Evolutionary conservation across 225 moss, liverwort and hornwort species (phyloP), one percentile per base, ranked within the genome.

Genomic region (Bryoerythrophyllum caledonicum): DNA sequence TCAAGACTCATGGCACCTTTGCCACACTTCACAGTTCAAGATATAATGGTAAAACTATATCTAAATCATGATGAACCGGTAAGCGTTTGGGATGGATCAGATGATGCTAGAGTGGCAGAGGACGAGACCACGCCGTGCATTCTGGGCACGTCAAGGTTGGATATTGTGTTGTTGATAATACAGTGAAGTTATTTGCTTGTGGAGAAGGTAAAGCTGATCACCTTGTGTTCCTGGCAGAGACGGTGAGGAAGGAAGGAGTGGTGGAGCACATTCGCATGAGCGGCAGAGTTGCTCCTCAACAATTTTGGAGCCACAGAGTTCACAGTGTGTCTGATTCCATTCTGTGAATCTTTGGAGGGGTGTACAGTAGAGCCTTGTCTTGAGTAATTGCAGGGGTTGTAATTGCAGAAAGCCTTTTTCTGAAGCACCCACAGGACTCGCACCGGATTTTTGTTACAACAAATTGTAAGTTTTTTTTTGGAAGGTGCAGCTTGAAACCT

Each of bases 101-200:
- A 46, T 81, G 46, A 35, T 54, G 27, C 15, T 76, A 41, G 59
- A 66, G 71, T 65, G 49, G 26, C 65, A 64, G 65, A 65, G 38
- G 30, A 5, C 11, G 32, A 72, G 35, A 70, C 25, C 44, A 19
- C 17, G 54, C 44, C 26, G 54, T 44, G 43, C 15, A 54, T 8
- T 26, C 2, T 20, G n/a, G 44, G 13, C 35, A n/a, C 6, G 51
- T 67, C 60, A 26, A 20, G 38, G 8, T 72, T 67, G 24, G 12
- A 23, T 74, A 40, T 48, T n/a, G n/a, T n/a, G n/a, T 27, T 17
- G 3, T 8, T 1, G 20, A 10, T 16, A 15, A 35, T 27, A 37
- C 6, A 6, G n/a, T 34, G 65, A 43, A 65, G 14, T 19, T 46
- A 15, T 24, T 34, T 5, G 2, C 0, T 10, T 6, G 4, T 44